These are phyloP conservation scores for Floccularia luteovirens DNA, from an alignment of 768 basidiomycete genomes.

Conservation along the genomic window DNA sequence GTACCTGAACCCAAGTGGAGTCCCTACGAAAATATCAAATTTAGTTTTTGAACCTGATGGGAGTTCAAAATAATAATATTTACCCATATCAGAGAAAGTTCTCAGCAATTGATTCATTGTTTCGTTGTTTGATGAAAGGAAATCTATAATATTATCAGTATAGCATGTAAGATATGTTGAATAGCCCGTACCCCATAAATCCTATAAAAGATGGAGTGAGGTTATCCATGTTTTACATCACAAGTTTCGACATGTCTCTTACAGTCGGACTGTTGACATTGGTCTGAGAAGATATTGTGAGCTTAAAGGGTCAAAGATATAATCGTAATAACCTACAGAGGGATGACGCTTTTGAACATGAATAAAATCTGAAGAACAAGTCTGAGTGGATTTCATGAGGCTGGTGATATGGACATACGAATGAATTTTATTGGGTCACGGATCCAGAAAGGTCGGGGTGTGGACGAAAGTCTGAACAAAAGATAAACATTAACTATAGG, in stretches of 20 bases:
- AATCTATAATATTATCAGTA: slow-evolving; percentile 24
- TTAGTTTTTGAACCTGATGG: neutral
- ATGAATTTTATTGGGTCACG: slow-evolving; percentile 40
- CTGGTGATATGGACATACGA: slow-evolving; percentile 17
- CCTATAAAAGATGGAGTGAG: slow-evolving; percentile 5
- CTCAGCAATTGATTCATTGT: slow-evolving; percentile 40
- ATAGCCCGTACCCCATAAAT: slow-evolving; percentile 8
- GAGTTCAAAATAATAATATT: neutral
- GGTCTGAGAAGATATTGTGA: no score
- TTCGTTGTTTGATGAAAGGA: slow-evolving; percentile 37
- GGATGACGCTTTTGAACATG: slow-evolving; percentile 40
- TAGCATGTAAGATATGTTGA: neutral
- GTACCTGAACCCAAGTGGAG: slow-evolving; percentile 34
- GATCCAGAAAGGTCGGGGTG: slow-evolving; percentile 42
- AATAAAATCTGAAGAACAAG: slow-evolving; percentile 17
- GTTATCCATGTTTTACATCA: no score
- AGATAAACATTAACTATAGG: neutral
- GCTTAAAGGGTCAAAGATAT: no score
- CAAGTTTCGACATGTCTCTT: no score
- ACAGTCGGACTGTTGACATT: no score
- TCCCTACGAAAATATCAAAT: slow-evolving; percentile 1
- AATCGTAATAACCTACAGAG: slow-evolving; percentile 22
- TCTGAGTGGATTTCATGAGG: neutral
- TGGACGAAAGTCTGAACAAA: slow-evolving; percentile 21
- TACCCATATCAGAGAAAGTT: slow-evolving; percentile 47